Evolutionary conservation across 2,329 filamentous ascomycete species (phyloP), one percentile per base, ranked within the genome.

Genomic region (Tolypocladium inflatum): DNA sequence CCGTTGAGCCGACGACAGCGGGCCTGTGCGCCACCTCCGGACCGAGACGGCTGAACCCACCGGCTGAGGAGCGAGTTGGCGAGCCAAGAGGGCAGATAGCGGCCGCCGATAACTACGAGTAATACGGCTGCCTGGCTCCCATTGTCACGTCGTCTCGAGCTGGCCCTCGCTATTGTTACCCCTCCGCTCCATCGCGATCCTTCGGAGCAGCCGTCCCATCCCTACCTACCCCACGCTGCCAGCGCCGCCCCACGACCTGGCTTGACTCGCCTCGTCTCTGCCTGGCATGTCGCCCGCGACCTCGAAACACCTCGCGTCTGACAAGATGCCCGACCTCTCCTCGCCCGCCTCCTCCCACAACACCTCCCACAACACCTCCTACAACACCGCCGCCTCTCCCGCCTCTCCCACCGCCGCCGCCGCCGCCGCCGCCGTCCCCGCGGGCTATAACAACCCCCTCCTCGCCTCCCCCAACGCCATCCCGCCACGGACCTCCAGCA

Each of bases 401-500:
- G 21, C 57, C 2, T 48, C 59, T n/a, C 19, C 45, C 11, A 15
- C 23, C 53, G 35, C 45, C n/a, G n/a, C n/a, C n/a, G n/a, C n/a
- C n/a, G n/a, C n/a, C n/a, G n/a, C n/a, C n/a, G n/a, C n/a, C n/a
- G n/a, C n/a, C n/a, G n/a, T n/a, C n/a, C n/a, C n/a, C n/a, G 33
- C 17, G 1, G 21, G 21, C 58, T 19, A 39, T 35, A 58, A 19
- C 42, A 67, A 59, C 55, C 66, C 65, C 80, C 64, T 38, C 37
- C 37, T 71, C 52, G 58, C 68, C 45, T 71, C 72, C 11, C 85
- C 86, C 57, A 85, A 83, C 70, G 78, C 80, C 42, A 90, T 91
- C 57, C 88, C 89, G 23, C 85, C 86, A 3, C 82, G 89, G 62
- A 90, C 86, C 52, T 91, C 88, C 58, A 84, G 82, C 58, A 64